Evolutionary conservation across 768 basidiomycete genomes (phyloP).

Genomic region (Boletus huronensis): DNA sequence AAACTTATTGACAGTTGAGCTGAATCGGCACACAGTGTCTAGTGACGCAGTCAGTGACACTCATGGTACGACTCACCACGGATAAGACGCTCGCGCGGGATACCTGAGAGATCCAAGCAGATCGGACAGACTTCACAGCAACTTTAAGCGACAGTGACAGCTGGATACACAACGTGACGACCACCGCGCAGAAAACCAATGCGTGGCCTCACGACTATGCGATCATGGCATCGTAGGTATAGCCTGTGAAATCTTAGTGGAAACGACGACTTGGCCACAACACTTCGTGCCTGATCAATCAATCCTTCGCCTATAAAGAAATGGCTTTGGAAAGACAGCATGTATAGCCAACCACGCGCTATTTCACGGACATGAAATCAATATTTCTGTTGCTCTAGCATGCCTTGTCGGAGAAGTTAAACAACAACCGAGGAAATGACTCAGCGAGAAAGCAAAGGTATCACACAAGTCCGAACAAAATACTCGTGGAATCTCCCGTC

Average conservation of each 20-base stretch:
- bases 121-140: no score
- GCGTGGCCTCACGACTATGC: no score
- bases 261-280: neutral
- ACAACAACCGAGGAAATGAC: neutral
- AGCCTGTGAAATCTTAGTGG: neutral
- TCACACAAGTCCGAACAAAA: slow-evolving; percentile 75
- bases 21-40: no score
- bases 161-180: no score
- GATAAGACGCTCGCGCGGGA: no score
- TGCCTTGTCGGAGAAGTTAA: no score
- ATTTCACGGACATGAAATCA: neutral
- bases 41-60: no score
- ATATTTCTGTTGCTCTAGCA: neutral
- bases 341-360: neutral
- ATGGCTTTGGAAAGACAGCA: neutral
- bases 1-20: no score
- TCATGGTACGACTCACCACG: no score
- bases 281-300: neutral
- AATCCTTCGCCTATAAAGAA: neutral
- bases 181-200: no score
- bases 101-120: no score
- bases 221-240: neutral
- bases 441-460: slow-evolving; percentile 27
- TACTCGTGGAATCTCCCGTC: slow-evolving; percentile 91
- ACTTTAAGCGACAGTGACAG: no score